Evolutionary conservation across 1,284 basidiomycete genomes (phyloP), one percentile per base, ranked within the genome.

Genomic region (Tilletiopsis washingtonensis): DNA sequence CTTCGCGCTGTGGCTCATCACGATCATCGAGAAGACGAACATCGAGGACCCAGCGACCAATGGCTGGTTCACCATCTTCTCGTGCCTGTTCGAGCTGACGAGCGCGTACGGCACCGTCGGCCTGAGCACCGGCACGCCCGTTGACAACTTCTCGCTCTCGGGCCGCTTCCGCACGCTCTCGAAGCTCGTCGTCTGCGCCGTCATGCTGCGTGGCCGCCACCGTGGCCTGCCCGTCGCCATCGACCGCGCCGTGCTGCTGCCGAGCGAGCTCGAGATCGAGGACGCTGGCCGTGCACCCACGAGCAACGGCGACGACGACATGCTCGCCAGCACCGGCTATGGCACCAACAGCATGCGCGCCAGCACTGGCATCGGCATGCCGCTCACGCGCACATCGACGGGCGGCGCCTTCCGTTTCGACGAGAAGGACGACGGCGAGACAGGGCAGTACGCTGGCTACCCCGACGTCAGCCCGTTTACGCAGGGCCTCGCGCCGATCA

Each of bases 141-240:
- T 81, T 75, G 64, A 63, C 41, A 84, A 84, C 63, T 87, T 82
- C 65, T 89, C 88, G 0, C 80, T 94, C 45, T 82, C 82, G 5
- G 91, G 89, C 1, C 80, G 84, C 5, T 82, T 93, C 56, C 77
- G 79, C 6, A 82, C 84, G 0, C 75, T 94, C 3, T 91, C 89
- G 0, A 97, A 96, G 74, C 78, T 97, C 20, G 83, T 96, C 47
- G 71, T 96, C 19, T 58, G 55, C 43, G 59, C 62, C 3, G 89
- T 96, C 59, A 96, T 97, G 88, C 78, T 97, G 48, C 84, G 91
- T 56, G 91, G 91, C 6, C 80, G 91, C 11, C 91, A 97, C 74
- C 82, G 93, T 42, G 89, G 89, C 3, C 69, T 85, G 2, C 76
- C 76, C 0, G 71, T 74, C 27, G 88, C 89, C 15, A 90, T 94